These are phyloP conservation scores for Xylaria cubensis DNA, from an alignment of 495 filamentous ascomycete species.

Conservation along the genomic window DNA sequence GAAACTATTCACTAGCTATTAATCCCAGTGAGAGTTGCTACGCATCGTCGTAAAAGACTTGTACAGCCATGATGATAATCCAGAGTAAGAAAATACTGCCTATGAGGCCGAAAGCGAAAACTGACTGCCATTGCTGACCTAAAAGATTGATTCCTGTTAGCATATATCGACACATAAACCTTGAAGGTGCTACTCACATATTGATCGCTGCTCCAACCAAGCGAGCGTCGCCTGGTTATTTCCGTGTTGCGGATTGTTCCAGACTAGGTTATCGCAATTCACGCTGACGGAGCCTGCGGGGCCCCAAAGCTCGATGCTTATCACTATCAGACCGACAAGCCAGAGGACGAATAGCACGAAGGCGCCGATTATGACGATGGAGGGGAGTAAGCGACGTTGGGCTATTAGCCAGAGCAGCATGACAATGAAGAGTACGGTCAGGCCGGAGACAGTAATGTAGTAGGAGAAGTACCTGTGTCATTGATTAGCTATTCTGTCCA, in stretches of 20 bases:
- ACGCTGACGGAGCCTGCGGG: slow-evolving; percentile 74
- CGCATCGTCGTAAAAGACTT: slow-evolving; percentile 72
- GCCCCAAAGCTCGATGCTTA: slow-evolving; percentile 87
- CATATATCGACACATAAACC: background rate
- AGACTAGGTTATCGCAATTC: slow-evolving; percentile 80
- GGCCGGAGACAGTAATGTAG: slow-evolving; percentile 74
- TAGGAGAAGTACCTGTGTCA: slow-evolving; percentile 86
- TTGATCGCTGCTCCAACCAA: slow-evolving; percentile 84
- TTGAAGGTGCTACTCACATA: slow-evolving; percentile 66
- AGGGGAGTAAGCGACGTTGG: slow-evolving; percentile 81
- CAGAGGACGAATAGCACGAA: slow-evolving; percentile 95
- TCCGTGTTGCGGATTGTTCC: slow-evolving; percentile 60
- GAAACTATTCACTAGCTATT: background rate
- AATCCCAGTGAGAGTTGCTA: background rate
- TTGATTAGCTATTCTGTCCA: background rate
- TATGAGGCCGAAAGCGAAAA: slow-evolving; percentile 74
- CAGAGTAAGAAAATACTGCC: slow-evolving; percentile 87
- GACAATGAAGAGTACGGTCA: slow-evolving; percentile 77
- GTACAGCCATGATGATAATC: slow-evolving; percentile 93
- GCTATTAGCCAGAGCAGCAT: slow-evolving; percentile 74
- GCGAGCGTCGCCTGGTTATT: slow-evolving; percentile 76
- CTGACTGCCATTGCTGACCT: slow-evolving; percentile 66
- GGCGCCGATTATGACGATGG: slow-evolving; percentile 85
- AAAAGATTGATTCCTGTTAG: background rate
- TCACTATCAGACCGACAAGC: slow-evolving; percentile 90